Evolutionary conservation across 1,284 basidiomycete species (phyloP), one percentile per base, ranked within the genome.

Genomic region (Mrakiaceae sp.): DNA sequence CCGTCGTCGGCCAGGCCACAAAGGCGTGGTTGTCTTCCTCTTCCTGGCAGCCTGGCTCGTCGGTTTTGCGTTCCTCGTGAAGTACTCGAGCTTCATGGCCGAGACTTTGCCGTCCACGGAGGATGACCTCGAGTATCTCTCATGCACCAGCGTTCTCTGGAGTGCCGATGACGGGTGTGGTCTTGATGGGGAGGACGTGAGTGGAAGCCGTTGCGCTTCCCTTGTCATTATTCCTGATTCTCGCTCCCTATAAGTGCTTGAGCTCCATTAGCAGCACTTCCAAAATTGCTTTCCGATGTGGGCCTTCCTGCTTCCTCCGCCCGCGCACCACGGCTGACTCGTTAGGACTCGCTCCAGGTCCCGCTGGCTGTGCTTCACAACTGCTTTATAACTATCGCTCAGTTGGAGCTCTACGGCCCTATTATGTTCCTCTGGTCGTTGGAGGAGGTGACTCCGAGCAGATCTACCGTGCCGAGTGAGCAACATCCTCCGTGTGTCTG

Each of bases 311-410:
- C 27, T 27, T 27, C 27, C 27, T 27, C 27, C 27, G 27, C 27
- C 27, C 27, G 27, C 27, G 2, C 27, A 27, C 27, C 27, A 27
- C 27, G 27, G 27, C 27, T 27, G 27, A 27, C 27, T 27, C 27
- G 2, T 27, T 27, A 2, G 27, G 27, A 27, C 27, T 27, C 27
- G 27, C 27, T 27, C 27, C 27, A 27, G 27, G 27, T 74, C 90
- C 89, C 1, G 84, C 87, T 7, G 82, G 83, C 63, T 90, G 89
- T 70, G 77, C 79, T 46, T 78, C 76, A 16, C 83, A 86, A 55
- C 82, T 86, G 49, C 78, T 94, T 50, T 82, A 86, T 69, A 91
- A 91, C 70, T 84, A 85, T 9, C 80, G 89, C 56, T 82, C 87
- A 0, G 80, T 94, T n/a, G 90, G 90, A 43, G 74, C 82, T 65